These are phyloP conservation scores for Isoetes taiwanensis DNA, from an alignment of 75 land plant genomes.

Conservation along the genomic window DNA sequence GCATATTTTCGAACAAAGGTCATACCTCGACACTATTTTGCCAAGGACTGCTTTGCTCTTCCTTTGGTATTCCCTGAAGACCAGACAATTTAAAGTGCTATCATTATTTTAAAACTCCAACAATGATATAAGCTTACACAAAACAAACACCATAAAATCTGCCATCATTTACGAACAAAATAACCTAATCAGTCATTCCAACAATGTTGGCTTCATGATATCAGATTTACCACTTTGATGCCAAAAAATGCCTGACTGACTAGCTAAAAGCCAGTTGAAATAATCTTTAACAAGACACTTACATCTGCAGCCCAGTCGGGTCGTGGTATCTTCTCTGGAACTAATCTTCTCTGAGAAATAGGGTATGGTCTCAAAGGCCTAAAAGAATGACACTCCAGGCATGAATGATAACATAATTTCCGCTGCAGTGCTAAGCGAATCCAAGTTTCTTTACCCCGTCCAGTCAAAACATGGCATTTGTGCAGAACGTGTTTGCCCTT, in stretches of 20 bases:
- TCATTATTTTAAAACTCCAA: background rate
- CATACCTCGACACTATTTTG: constrained; percentile 87
- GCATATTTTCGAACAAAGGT: background rate
- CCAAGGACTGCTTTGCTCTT: constrained; percentile 67
- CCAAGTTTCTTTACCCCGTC: constrained; percentile 56
- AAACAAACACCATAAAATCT: background rate
- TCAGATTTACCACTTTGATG: background rate
- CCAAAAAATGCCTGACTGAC: background rate
- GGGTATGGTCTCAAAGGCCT: constrained; percentile 78
- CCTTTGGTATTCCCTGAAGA: constrained; percentile 64
- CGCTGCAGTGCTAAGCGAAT: background rate
- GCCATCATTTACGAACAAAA: constrained; percentile 2
- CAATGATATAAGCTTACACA: background rate
- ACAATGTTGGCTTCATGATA: background rate
- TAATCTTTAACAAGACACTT: constrained; percentile 9
- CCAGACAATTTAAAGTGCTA: constrained; percentile 3
- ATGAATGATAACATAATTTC: background rate
- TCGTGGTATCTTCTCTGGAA: constrained; percentile 56
- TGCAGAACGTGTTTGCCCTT: constrained; percentile 57
- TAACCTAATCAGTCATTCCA: background rate
- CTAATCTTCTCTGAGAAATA: constrained; percentile 52
- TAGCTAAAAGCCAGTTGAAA: background rate
- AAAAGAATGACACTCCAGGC: background rate
- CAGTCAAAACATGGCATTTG: constrained; percentile 78
- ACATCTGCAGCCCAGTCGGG: constrained; percentile 97